Base-by-base conservation (phyloP, 805 yeast genomes). In the Yarrowia sp. region DNA sequence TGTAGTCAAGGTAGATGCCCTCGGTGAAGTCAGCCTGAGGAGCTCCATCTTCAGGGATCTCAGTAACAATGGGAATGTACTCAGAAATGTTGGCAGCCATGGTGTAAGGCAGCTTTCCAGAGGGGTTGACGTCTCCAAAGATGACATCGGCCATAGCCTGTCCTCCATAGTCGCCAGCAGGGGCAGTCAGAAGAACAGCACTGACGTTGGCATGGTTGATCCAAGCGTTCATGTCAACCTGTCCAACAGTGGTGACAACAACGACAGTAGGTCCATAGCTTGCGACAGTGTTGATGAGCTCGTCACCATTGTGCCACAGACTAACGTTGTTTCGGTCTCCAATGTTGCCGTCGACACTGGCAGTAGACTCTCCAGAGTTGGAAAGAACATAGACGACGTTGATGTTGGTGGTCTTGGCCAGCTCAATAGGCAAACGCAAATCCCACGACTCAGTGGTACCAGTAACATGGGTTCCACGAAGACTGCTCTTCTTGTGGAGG, bases 91-190 rank as follows among this genome's bases (percentile, higher is more conserved):
- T 78, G 67, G 77, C 79, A 10, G 88, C 86, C 65, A 84, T 77
- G 5, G 88, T 83, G 68, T 84, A 84, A 1, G 88, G 87, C 31
- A 85, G 74, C 63, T 80, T 77, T 4, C 88, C 88, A 32, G 85
- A 81, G 7, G 88, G 88, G 64, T 80, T 81, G 16, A 74, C 76
- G 35, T 81, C 84, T 1, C 88, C 88, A 71, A 81, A 84, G n/a
- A 84, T 67, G 0, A 83, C 78, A 38, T 83, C 85, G 1, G 85
- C 82, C 29, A 84, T 70, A 0, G 86, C 86, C 53, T 78, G 74
- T 1, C 88, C 88, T 38, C 78, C 77, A 67, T 74, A 74, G 58
- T 78, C 77, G n/a, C 88, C 87, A 58, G 82, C 75, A 2, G 86
- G 87, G 3, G 84, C 78, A 2, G 84, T 72, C 67, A 74, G 81